Percentiles rank a stretch among this genome's conserved stretches.
Evolutionary conservation across 768 basidiomycete genomes (phyloP).

Genomic region (Chalciporus sphaerocephalus): DNA sequence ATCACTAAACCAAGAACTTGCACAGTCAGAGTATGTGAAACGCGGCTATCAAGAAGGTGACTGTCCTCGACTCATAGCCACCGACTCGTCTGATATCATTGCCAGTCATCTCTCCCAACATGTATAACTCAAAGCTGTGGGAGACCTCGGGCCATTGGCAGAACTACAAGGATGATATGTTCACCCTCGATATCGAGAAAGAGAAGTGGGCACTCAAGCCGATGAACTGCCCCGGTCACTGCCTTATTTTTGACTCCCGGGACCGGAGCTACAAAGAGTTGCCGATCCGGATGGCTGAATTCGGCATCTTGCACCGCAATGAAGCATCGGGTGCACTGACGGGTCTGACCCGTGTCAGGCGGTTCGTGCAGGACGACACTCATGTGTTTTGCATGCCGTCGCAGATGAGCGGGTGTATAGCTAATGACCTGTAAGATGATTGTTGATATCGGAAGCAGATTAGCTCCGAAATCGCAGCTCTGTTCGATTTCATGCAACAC

Average conservation of each 20-base stretch:
- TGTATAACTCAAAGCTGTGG: conserved; percentile 96
- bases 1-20: conserved; percentile 1
- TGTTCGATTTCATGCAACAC: conserved; percentile 94
- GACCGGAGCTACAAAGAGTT: conserved; percentile 94
- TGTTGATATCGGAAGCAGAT: conserved; percentile 45
- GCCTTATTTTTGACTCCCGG: conserved; percentile 89
- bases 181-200: conserved; percentile 89
- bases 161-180: conserved; percentile 99
- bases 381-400: conserved; percentile 97
- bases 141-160: conserved; percentile 98
- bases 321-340: conserved; percentile 93
- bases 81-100: conserved; percentile 9
- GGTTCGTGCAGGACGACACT: conserved; percentile 97
- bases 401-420: conserved; percentile 48
- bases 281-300: conserved; percentile 97
- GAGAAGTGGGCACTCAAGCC: conserved; percentile 95
- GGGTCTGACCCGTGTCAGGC: conserved; percentile 86
- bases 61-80: neutral
- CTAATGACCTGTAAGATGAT: neutral
- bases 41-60: conserved; percentile 92
- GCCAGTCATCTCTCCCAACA: conserved; percentile 93
- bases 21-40: conserved; percentile 85
- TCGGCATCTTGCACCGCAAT: conserved; percentile 95
- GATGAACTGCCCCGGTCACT: conserved; percentile 99
- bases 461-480: conserved; percentile 74